phyloP scores from a whole-genome alignment of 805 yeast genomes.

The Lipomyces orientalis region DNA sequence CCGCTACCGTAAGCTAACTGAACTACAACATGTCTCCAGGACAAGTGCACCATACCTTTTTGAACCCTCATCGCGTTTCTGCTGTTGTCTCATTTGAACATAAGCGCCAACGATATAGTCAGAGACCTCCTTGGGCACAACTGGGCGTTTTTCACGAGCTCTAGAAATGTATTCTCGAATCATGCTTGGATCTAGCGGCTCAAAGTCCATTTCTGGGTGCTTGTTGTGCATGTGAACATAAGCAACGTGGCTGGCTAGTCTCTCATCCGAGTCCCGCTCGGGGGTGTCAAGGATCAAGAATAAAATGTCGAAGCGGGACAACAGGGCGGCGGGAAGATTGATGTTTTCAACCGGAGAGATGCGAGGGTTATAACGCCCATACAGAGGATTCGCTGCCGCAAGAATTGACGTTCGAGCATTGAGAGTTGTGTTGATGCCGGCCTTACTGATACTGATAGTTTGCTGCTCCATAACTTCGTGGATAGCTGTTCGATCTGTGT shows the following conservation, averaged over 20 bases:
- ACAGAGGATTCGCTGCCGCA: slow-evolving; percentile 98
- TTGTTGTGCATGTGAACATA: slow-evolving; percentile 91
- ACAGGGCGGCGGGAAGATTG: slow-evolving; percentile 92
- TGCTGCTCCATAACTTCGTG: slow-evolving; percentile 99
- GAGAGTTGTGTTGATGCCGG: slow-evolving; percentile 94
- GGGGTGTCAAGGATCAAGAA: slow-evolving; percentile 88
- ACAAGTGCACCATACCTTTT: slow-evolving; percentile 46
- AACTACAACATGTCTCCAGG: background rate
- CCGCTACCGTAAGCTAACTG: background rate
- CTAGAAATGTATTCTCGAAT: slow-evolving; percentile 86
- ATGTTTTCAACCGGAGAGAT: slow-evolving; percentile 93
- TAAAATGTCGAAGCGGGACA: slow-evolving; percentile 91
- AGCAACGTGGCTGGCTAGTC: slow-evolving; percentile 91
- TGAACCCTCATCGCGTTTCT: slow-evolving; percentile 77
- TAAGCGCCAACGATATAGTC: slow-evolving; percentile 86
- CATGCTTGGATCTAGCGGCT: slow-evolving; percentile 76
- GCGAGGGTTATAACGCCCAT: slow-evolving; percentile 90
- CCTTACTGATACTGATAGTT: slow-evolving; percentile 95
- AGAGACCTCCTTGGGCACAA: slow-evolving; percentile 79
- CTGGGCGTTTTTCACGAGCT: slow-evolving; percentile 86
- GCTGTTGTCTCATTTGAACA: slow-evolving; percentile 90
- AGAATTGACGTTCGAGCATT: slow-evolving; percentile 94
- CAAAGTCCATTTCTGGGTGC: slow-evolving; percentile 79
- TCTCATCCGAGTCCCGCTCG: slow-evolving; percentile 75
- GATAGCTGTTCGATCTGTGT: slow-evolving; percentile 92